Percentiles rank a stretch among this genome's conserved stretches.
Conservation (phyloP, 2,329 filamentous ascomycete species). For the Orbilia blumenaviensis region DNA sequence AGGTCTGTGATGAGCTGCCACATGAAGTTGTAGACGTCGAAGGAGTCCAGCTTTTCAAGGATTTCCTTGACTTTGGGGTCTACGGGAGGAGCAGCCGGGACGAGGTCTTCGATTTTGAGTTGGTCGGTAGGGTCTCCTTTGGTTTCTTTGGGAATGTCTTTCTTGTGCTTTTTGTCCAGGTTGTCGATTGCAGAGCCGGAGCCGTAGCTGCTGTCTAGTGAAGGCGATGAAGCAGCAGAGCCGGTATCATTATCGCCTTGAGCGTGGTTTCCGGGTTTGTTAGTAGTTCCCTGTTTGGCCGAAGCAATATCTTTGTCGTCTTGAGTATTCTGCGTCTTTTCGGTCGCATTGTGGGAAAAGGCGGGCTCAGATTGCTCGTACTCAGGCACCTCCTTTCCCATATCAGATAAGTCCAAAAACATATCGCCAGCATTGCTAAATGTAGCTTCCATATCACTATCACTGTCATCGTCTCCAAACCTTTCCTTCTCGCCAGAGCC, state of each 20-base stretch:
- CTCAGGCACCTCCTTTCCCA: too few relatives aligned
- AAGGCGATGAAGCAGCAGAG: not conserved
- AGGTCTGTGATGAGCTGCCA: constrained; percentile 9
- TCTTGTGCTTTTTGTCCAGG: not conserved
- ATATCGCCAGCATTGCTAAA: too few relatives aligned
- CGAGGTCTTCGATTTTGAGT: not conserved
- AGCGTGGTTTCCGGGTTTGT: not conserved
- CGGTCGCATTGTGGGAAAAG: too few relatives aligned
- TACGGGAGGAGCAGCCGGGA: not conserved
- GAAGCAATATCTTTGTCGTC: too few relatives aligned
- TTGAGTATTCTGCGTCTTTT: too few relatives aligned
- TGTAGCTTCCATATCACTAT: not conserved
- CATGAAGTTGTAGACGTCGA: constrained; percentile 26
- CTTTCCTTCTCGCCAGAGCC: too few relatives aligned
- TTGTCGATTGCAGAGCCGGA: constrained; percentile 1
- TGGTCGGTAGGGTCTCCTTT: not conserved
- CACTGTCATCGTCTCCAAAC: not conserved
- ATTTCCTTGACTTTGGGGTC: not conserved
- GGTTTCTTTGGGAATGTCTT: not conserved
- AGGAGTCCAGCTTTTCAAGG: not conserved
- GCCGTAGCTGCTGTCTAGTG: not conserved
- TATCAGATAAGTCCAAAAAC: too few relatives aligned
- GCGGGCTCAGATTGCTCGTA: too few relatives aligned
- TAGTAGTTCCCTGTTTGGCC: too few relatives aligned
- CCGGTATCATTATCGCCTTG: too few relatives aligned